Percentiles rank a stretch among this genome's conserved stretches.
These are phyloP conservation scores for Cordyceps tenuipes DNA, from an alignment of 2,329 filamentous ascomycete species.

Conservation along the genomic window DNA sequence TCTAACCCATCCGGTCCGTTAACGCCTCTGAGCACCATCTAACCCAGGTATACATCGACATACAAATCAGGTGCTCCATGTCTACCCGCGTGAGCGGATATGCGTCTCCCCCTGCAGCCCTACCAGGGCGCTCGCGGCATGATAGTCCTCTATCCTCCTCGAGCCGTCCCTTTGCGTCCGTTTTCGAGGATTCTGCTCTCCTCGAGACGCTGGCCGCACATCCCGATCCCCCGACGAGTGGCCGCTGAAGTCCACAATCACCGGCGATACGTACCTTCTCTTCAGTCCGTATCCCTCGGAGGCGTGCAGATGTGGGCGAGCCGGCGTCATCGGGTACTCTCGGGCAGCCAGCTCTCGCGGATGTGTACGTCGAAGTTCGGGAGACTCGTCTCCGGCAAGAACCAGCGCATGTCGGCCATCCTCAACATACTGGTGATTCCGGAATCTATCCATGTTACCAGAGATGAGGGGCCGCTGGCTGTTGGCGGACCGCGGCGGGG, in stretches of 20 bases:
- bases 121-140: conserved; percentile 13
- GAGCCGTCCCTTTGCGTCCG: conserved; percentile 1
- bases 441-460: conserved; percentile 10
- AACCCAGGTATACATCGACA: neutral
- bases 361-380: neutral
- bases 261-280: conserved; percentile 3
- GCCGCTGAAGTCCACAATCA: neutral
- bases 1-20: neutral
- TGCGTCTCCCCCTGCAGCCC: conserved; percentile 12
- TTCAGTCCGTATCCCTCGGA: conserved; percentile 2
- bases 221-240: neutral
- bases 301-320: neutral
- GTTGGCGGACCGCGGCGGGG: neutral
- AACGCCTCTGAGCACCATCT: conserved; percentile 2
- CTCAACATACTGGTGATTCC: conserved; percentile 4
- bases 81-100: neutral
- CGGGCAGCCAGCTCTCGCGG: neutral
- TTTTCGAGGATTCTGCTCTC: neutral
- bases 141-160: conserved; percentile 9
- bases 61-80: neutral
- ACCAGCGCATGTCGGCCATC: neutral
- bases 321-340: neutral
- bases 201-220: neutral
- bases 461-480: conserved; percentile 2
- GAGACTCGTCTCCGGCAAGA: neutral